phyloP scores from a whole-genome alignment of 768 basidiomycete species.

The Tylopilus vinaceipallidus region DNA sequence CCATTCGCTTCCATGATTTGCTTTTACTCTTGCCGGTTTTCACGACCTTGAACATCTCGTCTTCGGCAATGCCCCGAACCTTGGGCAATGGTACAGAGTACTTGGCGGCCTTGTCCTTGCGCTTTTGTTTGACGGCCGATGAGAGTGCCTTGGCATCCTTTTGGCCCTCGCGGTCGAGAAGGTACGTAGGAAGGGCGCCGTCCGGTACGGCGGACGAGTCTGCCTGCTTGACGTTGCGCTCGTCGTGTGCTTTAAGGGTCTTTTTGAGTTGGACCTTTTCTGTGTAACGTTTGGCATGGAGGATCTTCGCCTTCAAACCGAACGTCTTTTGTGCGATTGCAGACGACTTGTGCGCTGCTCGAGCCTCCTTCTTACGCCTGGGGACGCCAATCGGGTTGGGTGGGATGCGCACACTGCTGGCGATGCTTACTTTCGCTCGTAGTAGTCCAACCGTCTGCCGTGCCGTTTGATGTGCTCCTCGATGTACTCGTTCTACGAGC shows the following conservation, averaged over 20 bases:
- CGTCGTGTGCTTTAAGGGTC: constrained; percentile 99
- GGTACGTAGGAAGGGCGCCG: constrained; percentile 90
- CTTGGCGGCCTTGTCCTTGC: constrained; percentile 99
- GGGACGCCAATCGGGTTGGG: neutral
- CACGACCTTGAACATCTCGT: constrained; percentile 99
- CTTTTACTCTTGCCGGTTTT: constrained; percentile 95
- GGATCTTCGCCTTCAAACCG: constrained; percentile 96
- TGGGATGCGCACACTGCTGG: neutral
- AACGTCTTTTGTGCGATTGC: constrained; percentile 89
- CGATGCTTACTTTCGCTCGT: constrained; percentile 81
- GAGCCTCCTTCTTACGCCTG: constrained; percentile 82
- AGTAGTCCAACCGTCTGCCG: constrained; percentile 93
- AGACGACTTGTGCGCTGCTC: constrained; percentile 74
- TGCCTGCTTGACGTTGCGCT: constrained; percentile 94
- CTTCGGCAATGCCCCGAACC: constrained; percentile 97
- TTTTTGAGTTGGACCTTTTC: constrained; percentile 99
- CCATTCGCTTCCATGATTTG: constrained; percentile 99
- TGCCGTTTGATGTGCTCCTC: constrained; percentile 98
- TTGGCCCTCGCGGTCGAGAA: constrained; percentile 97
- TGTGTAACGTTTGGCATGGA: constrained; percentile 93
- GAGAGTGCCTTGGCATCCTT: constrained; percentile 97
- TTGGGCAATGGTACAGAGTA: constrained; percentile 96
- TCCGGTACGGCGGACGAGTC: constrained; percentile 82
- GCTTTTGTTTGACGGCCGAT: constrained; percentile 94
- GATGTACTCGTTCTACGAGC: constrained; percentile 91